Percentiles rank a stretch among this genome's conserved stretches.
Conservation (phyloP, 75 land plant genomes). For the Pinus albicaulis region DNA sequence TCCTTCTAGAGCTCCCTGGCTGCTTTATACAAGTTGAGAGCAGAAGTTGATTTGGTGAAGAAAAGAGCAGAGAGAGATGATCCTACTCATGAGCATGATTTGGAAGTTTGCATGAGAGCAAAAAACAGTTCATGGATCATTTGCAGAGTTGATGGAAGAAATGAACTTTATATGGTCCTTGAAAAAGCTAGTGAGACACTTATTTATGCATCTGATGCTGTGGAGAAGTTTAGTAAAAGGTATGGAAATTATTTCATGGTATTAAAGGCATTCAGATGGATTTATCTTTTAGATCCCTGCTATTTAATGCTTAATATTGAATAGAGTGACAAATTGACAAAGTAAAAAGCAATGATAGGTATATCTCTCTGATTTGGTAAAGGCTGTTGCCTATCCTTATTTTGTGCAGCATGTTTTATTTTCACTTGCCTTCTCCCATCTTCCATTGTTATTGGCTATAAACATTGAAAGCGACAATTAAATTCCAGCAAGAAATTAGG, state of each 20-base stretch:
- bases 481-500: not conserved
- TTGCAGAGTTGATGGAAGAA: conserved; percentile 59
- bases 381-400: not conserved
- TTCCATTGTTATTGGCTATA: not conserved
- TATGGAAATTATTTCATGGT: conserved; percentile 15
- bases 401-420: not conserved
- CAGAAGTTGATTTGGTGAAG: conserved; percentile 80
- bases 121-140: conserved; percentile 92
- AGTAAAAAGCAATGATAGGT: not conserved
- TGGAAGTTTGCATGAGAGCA: conserved; percentile 82
- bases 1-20: conserved; percentile 76
- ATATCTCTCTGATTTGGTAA: not conserved
- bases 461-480: not conserved
- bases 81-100: conserved; percentile 40
- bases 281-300: not conserved
- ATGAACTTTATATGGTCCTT: conserved; percentile 89
- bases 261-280: not conserved
- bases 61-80: conserved; percentile 42
- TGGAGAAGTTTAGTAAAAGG: conserved; percentile 95
- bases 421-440: not conserved
- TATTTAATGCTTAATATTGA: not conserved
- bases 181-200: conserved; percentile 93
- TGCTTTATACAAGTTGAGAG: conserved; percentile 71
- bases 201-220: conserved; percentile 87
- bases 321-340: not conserved